A percentile compares a stretch with the other conserved stretches of the same genome.
These are phyloP conservation scores for Pichia nakasei DNA, from an alignment of 805 yeast genomes.

Conservation along the genomic window DNA sequence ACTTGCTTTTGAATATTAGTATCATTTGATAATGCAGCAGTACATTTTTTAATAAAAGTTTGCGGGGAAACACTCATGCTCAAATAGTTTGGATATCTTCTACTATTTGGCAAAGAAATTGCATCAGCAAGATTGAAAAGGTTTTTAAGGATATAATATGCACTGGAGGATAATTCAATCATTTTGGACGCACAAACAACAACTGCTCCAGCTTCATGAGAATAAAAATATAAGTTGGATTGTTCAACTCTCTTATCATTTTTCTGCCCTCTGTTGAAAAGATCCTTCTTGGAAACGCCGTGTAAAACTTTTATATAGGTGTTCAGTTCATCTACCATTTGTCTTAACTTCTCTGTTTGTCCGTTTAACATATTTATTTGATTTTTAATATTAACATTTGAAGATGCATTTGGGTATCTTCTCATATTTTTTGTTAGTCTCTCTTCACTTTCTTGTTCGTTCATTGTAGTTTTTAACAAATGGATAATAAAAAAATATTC, in stretches of 20 bases:
- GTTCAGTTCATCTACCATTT: slow-evolving; percentile 57
- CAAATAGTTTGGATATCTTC: slow-evolving; percentile 60
- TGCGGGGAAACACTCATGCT: slow-evolving; percentile 49
- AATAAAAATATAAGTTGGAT: slow-evolving; percentile 39
- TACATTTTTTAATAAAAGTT: slow-evolving; percentile 51
- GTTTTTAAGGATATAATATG: slow-evolving; percentile 48
- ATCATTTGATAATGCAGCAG: slow-evolving; percentile 47
- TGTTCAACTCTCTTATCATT: background rate
- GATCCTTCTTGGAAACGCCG: slow-evolving; percentile 19
- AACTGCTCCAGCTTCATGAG: slow-evolving; percentile 53
- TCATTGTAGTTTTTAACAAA: slow-evolving; percentile 10
- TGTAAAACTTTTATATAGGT: slow-evolving; percentile 56
- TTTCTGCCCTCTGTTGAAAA: background rate
- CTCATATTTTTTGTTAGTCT: background rate
- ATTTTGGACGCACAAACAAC: slow-evolving; percentile 32
- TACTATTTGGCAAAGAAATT: slow-evolving; percentile 47
- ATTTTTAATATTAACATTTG: slow-evolving; percentile 28
- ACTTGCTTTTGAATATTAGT: slow-evolving; percentile 26
- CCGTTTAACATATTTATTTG: slow-evolving; percentile 47
- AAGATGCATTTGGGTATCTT: slow-evolving; percentile 7
- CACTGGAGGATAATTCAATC: slow-evolving; percentile 39
- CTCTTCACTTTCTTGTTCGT: slow-evolving; percentile 4
- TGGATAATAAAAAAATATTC: slow-evolving; percentile 36
- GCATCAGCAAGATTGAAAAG: slow-evolving; percentile 45
- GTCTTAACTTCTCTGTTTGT: slow-evolving; percentile 29